Conservation (phyloP, 2,329 filamentous ascomycete species). For the Fusarium coicis region DNA sequence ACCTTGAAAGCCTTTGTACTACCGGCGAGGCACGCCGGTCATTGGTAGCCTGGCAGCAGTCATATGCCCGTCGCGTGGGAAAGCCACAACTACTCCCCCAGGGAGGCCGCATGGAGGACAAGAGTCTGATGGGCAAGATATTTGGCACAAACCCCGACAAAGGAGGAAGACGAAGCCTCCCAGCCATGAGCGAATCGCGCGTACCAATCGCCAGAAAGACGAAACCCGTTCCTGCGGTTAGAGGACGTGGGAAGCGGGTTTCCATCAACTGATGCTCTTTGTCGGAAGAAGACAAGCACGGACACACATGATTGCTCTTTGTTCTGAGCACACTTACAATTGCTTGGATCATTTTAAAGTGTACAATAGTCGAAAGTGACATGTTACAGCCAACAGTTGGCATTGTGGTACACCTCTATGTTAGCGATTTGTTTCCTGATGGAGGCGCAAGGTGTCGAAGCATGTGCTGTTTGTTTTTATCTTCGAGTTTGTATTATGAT, state of each 20-base stretch:
- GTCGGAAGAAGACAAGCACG: not conserved
- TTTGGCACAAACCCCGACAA: conserved; percentile 39
- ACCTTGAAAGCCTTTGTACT: conserved; percentile 59
- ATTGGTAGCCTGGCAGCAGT: conserved; percentile 60
- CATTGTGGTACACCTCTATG: not conserved
- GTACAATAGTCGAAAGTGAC: conserved; percentile 7
- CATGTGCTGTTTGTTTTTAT: not conserved
- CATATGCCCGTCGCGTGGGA: conserved; percentile 56
- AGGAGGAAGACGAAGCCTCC: conserved; percentile 38
- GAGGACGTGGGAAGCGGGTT: conserved; percentile 25
- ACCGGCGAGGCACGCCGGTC: conserved; percentile 60
- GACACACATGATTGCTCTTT: not conserved
- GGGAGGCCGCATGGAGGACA: conserved; percentile 49
- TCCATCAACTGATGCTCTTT: conserved; percentile 21
- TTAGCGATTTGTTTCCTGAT: conserved; percentile 11
- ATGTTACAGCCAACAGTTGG: conserved; percentile 4
- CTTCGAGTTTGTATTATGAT: conserved; percentile 1
- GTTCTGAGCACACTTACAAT: not conserved
- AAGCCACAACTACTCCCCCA: conserved; percentile 55
- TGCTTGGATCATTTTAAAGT: conserved; percentile 1
- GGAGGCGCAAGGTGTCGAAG: not conserved
- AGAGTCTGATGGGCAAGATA: conserved; percentile 44
- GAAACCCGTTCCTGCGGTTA: not conserved
- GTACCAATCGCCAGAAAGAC: conserved; percentile 17
- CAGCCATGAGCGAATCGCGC: conserved; percentile 12